These are phyloP conservation scores for Ophiostoma australiae DNA, from an alignment of 2,329 filamentous ascomycete species.

Conservation along the genomic window DNA sequence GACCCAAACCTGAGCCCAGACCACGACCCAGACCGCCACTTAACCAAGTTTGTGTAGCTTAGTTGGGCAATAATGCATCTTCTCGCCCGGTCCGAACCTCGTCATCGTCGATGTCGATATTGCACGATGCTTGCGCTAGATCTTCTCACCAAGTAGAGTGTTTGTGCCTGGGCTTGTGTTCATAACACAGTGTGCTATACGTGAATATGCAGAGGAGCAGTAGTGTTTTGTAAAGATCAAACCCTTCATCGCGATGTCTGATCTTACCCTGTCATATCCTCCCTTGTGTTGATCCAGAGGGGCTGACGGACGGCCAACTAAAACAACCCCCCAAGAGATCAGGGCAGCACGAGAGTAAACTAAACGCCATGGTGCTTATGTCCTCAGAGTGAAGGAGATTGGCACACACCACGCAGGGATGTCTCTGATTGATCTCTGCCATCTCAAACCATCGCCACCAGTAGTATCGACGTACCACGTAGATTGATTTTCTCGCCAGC, in stretches of 20 bases:
- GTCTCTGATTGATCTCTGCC: background rate
- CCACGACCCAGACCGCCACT: background rate
- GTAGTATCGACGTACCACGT: background rate
- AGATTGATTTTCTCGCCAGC: background rate
- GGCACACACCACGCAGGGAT: background rate
- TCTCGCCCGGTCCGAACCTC: background rate
- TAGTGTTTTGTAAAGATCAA: background rate
- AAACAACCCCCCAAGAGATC: background rate
- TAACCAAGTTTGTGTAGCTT: background rate
- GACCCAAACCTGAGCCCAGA: background rate
- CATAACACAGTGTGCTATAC: background rate
- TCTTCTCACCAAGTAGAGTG: background rate
- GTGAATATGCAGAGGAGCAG: background rate
- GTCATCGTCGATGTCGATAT: background rate
- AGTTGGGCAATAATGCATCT: background rate
- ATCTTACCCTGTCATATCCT: background rate
- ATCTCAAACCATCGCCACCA: background rate
- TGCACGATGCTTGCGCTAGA: background rate
- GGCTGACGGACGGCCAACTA: background rate
- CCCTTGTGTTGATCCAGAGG: background rate
- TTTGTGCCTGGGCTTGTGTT: background rate
- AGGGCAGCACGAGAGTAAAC: background rate
- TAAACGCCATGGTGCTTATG: background rate
- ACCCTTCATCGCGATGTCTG: slow-evolving; percentile 7
- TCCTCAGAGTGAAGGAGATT: background rate